Conservation (phyloP, 2,329 filamentous ascomycete species). For the Trichothecium roseum region DNA sequence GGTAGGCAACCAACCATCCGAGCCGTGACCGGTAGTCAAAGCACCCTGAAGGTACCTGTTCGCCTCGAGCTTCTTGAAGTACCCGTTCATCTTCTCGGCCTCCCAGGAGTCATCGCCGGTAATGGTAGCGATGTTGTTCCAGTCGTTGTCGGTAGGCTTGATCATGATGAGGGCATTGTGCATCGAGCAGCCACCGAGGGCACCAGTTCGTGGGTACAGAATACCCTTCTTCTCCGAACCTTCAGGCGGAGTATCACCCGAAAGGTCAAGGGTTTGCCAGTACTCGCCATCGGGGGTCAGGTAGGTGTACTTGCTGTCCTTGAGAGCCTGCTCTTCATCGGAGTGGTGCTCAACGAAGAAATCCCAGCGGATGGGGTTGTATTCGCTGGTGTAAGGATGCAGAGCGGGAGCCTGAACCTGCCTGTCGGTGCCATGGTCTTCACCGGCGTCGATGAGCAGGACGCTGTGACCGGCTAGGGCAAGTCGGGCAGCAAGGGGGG, state of each 20-base stretch:
- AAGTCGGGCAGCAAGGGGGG: constrained; percentile 46
- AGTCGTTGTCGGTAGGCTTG: constrained; percentile 7
- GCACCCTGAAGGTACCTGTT: constrained; percentile 30
- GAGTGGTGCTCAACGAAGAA: constrained; percentile 49
- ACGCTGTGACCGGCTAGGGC: constrained; percentile 49
- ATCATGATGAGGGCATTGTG: constrained; percentile 49
- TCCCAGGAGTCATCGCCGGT: constrained; percentile 53
- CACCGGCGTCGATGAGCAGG: constrained; percentile 51
- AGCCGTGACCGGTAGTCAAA: constrained; percentile 9
- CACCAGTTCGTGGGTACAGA: constrained; percentile 34
- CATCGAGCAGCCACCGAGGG: constrained; percentile 39
- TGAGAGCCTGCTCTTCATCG: constrained; percentile 25
- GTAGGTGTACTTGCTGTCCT: constrained; percentile 27
- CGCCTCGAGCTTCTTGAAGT: constrained; percentile 46
- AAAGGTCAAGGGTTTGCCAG: constrained; percentile 2
- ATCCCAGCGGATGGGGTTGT: constrained; percentile 42
- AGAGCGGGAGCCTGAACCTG: constrained; percentile 39
- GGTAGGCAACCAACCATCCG: constrained; percentile 21
- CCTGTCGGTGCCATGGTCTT: constrained; percentile 39
- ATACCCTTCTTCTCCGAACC: constrained; percentile 30
- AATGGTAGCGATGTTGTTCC: constrained; percentile 38
- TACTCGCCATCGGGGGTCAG: constrained; percentile 7
- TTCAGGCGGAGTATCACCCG: constrained; percentile 20
- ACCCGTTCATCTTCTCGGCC: constrained; percentile 47
- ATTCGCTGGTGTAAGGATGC: constrained; percentile 35